Evolutionary conservation across 2,329 filamentous ascomycete species (phyloP).

Genomic region (Penicillium thymicola): DNA sequence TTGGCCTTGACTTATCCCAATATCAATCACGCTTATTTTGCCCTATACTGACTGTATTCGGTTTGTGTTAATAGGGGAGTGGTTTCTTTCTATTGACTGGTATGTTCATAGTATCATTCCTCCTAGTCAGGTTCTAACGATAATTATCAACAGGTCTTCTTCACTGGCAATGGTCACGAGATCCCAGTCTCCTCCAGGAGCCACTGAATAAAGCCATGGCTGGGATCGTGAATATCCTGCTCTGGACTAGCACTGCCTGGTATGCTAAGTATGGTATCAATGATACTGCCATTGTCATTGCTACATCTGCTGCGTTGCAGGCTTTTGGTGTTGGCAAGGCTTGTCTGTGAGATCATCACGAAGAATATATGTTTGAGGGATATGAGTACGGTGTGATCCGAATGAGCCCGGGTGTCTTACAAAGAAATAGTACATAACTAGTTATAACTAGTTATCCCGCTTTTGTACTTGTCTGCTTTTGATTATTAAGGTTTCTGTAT

Average conservation of each 20-base stretch:
- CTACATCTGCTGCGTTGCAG: constrained; percentile 25
- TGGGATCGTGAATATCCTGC: constrained; percentile 22
- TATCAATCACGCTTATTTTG: not conserved
- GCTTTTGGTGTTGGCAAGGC: constrained; percentile 19
- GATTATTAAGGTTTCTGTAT: not conserved
- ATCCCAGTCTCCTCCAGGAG: constrained; percentile 22
- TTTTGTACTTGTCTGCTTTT: not conserved
- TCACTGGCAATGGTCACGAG: constrained; percentile 29
- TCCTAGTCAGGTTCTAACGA: not conserved
- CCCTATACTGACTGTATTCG: not conserved
- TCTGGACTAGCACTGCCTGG: constrained; percentile 31
- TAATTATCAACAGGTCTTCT: constrained; percentile 16
- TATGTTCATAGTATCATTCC: constrained; percentile 4
- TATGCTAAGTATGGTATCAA: constrained; percentile 29
- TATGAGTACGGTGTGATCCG: not conserved
- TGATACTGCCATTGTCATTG: constrained; percentile 21
- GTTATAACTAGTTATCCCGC: too few relatives aligned
- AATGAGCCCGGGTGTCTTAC: not conserved
- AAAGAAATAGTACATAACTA: not conserved
- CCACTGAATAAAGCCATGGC: constrained; percentile 32
- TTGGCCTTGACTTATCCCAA: not conserved
- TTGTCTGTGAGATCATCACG: not conserved
- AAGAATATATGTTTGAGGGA: not conserved
- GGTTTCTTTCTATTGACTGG: constrained; percentile 24
- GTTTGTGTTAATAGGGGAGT: constrained; percentile 20